Conservation (phyloP, 1,284 basidiomycete species). For the Prillingera fragicola region DNA sequence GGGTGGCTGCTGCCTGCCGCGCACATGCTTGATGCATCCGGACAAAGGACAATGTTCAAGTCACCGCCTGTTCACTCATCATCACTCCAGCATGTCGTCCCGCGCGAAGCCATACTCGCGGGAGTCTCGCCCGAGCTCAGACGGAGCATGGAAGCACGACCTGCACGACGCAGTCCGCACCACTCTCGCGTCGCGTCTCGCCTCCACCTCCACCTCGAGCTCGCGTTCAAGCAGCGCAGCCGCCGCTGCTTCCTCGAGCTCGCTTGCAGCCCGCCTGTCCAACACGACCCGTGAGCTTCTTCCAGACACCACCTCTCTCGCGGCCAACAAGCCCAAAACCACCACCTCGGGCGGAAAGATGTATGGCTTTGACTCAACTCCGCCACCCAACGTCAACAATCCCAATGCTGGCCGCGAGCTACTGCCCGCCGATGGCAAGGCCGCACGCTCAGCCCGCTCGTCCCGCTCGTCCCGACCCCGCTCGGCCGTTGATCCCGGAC, state of each 20-base stretch:
- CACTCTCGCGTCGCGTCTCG: conserved; percentile 22
- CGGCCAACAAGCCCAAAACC: not conserved
- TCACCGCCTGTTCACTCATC: not conserved
- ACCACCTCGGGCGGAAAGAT: not conserved
- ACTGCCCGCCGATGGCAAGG: conserved; percentile 19
- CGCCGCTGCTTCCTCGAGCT: conserved; percentile 1
- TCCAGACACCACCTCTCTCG: not conserved
- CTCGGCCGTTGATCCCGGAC: conserved; percentile 1
- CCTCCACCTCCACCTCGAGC: conserved; percentile 3
- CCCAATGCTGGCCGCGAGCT: conserved; percentile 31
- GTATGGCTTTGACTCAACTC: conserved; percentile 1
- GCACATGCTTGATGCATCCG: too few species aligned
- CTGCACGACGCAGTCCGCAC: conserved; percentile 21
- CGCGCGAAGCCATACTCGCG: conserved; percentile 25
- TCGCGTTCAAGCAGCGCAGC: not conserved
- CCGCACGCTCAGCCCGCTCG: conserved; percentile 1
- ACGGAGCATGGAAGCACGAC: conserved; percentile 42
- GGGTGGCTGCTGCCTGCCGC: too few species aligned
- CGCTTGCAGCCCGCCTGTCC: conserved; percentile 25
- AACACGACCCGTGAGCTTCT: conserved; percentile 13
- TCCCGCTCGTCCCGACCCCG: conserved; percentile 7
- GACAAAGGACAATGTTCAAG: too few species aligned
- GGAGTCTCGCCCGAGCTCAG: conserved; percentile 11
- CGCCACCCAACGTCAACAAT: conserved; percentile 18
- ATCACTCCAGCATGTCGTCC: conserved; percentile 6